Conservation (phyloP, 2,329 filamentous ascomycete genomes). For the Calonectria henricotiae region DNA sequence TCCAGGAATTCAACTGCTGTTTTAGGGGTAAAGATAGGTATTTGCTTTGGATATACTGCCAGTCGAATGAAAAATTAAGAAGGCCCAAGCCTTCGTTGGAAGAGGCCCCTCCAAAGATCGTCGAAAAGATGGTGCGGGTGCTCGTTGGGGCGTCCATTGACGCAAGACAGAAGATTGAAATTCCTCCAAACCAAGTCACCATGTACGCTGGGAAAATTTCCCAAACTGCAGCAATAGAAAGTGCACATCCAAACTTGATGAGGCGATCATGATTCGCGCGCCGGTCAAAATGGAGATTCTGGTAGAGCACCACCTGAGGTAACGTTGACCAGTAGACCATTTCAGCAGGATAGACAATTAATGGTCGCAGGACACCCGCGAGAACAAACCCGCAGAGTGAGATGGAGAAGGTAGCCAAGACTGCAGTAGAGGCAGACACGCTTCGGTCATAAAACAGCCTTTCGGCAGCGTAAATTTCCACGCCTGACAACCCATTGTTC, state of each 20-base stretch:
- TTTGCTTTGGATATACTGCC: constrained; percentile 15
- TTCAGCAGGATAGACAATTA: constrained; percentile 56
- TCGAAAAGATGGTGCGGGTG: constrained; percentile 6
- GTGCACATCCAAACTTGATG: constrained; percentile 50
- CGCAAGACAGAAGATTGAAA: constrained; percentile 13
- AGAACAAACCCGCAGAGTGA: constrained; percentile 15
- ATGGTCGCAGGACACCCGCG: constrained; percentile 22
- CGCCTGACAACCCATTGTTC: not conserved
- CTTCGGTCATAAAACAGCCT: constrained; percentile 13
- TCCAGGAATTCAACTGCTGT: not conserved
- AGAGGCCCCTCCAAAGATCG: constrained; percentile 13
- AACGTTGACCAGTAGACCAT: constrained; percentile 57
- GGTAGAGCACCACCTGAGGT: constrained; percentile 55
- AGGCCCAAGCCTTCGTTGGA: constrained; percentile 6
- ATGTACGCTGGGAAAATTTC: constrained; percentile 11
- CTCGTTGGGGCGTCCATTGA: constrained; percentile 1
- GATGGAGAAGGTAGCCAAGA: constrained; percentile 11
- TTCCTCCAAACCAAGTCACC: constrained; percentile 15
- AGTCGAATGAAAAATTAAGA: constrained; percentile 14
- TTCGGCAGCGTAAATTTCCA: constrained; percentile 14
- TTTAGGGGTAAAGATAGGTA: constrained; percentile 3
- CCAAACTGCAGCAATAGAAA: constrained; percentile 3
- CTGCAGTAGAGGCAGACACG: not conserved
- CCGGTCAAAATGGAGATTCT: constrained; percentile 56
- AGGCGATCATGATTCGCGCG: constrained; percentile 51